These are phyloP conservation scores for Tylopilus sp. DNA, from an alignment of 1,284 basidiomycete genomes.

Conservation along the genomic window DNA sequence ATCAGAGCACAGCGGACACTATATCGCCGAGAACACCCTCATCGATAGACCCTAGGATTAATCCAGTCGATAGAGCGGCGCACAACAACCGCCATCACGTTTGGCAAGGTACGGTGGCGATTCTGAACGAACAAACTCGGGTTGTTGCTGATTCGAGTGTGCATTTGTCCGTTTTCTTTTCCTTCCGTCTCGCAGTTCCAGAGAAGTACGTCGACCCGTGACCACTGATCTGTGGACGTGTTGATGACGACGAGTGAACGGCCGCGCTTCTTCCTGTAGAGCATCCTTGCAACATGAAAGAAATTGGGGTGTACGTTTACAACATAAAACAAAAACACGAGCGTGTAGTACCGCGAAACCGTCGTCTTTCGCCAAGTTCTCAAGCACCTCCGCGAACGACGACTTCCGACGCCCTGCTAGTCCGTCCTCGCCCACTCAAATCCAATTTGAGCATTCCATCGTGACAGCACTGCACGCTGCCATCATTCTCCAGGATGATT, in stretches of 20 bases:
- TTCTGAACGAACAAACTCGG: not conserved
- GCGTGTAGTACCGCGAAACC: conserved; percentile 52
- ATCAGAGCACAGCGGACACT: conserved; percentile 66
- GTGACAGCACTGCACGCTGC: conserved; percentile 62
- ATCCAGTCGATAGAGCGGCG: conserved; percentile 69
- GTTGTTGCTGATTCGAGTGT: conserved; percentile 3
- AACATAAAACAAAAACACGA: no score
- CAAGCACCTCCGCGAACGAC: conserved; percentile 75
- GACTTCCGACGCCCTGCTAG: conserved; percentile 65
- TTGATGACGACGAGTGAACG: no score
- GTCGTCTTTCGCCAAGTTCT: conserved; percentile 64
- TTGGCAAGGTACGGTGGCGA: conserved; percentile 62
- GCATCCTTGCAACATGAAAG: conserved; percentile 81
- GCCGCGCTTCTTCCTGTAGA: conserved; percentile 43
- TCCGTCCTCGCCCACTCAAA: conserved; percentile 54
- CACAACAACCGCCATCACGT: conserved; percentile 58
- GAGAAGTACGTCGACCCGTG: conserved; percentile 43
- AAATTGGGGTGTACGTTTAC: conserved; percentile 52
- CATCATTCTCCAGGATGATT: conserved; percentile 66
- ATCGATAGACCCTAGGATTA: conserved; percentile 61
- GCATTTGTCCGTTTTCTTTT: no score
- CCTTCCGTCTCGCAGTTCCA: conserved; percentile 42
- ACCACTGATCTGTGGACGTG: no score
- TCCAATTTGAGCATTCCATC: conserved; percentile 68
- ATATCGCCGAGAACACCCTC: conserved; percentile 65